These are phyloP conservation scores for Leccinum rimulosum DNA, from an alignment of 768 basidiomycete genomes.

Conservation along the genomic window DNA sequence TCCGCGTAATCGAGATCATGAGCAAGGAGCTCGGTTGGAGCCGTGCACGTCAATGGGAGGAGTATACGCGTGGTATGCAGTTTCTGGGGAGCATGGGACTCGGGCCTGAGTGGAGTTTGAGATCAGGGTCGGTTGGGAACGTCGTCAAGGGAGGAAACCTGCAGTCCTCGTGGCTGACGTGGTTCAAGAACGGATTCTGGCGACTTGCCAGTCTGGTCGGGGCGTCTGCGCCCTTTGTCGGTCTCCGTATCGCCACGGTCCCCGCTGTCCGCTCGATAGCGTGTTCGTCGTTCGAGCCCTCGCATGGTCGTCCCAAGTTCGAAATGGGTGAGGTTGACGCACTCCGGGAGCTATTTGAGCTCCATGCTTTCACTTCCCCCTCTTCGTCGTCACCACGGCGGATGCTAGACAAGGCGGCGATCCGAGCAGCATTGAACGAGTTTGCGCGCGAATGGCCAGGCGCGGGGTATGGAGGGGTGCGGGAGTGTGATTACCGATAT, in stretches of 20 bases:
- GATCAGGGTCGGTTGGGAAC: background rate
- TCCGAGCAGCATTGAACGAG: slow-evolving; percentile 43
- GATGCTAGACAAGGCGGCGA: slow-evolving; percentile 39
- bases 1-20: slow-evolving; percentile 91
- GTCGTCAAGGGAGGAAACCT: background rate
- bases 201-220: slow-evolving; percentile 24
- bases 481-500: slow-evolving; percentile 64
- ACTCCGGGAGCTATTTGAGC: slow-evolving; percentile 38
- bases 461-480: slow-evolving; percentile 57
- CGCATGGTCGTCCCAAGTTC: slow-evolving; percentile 53
- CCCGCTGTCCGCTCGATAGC: background rate
- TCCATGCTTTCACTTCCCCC: background rate
- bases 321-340: slow-evolving; percentile 48
- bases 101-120: slow-evolving; percentile 36
- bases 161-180: background rate
- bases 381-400: slow-evolving; percentile 8
- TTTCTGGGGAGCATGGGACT: slow-evolving; percentile 90
- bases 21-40: slow-evolving; percentile 80
- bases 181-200: slow-evolving; percentile 15
- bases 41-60: slow-evolving; percentile 49
- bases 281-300: slow-evolving; percentile 15
- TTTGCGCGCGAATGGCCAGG: slow-evolving; percentile 36
- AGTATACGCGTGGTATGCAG: slow-evolving; percentile 54
- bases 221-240: background rate
- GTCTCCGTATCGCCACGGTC: background rate